A percentile compares a stretch with the other conserved stretches of the same genome.
Conservation (phyloP, 805 yeast species). For the Kluyveromyces lactis region DNA sequence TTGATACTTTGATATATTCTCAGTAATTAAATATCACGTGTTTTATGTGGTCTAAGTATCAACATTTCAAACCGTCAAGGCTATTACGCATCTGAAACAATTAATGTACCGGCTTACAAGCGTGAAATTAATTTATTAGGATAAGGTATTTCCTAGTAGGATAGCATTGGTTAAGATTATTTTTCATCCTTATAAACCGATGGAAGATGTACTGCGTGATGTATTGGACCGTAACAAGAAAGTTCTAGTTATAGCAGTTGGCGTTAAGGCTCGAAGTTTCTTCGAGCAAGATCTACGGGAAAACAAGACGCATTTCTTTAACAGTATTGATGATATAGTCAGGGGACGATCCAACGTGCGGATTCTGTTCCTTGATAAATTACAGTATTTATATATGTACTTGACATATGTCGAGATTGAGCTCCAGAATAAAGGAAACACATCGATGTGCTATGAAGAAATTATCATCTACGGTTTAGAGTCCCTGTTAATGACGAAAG, state of each 20-base stretch:
- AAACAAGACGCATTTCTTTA: conserved; percentile 9
- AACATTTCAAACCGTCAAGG: too few species aligned
- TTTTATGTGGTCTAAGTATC: too few species aligned
- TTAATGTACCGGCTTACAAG: too few species aligned
- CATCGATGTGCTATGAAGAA: conserved; percentile 12
- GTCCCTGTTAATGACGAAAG: conserved; percentile 6
- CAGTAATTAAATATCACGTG: neutral
- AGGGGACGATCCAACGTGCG: conserved; percentile 13
- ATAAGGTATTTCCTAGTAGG: too few species aligned
- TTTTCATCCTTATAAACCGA: neutral
- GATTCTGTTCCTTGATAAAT: conserved; percentile 22
- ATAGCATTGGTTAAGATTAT: too few species aligned
- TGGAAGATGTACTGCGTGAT: conserved; percentile 4
- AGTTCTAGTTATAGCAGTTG: conserved; percentile 21
- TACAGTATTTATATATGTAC: conserved; percentile 28
- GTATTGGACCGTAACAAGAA: neutral
- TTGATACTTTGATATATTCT: neutral
- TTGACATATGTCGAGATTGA: conserved; percentile 25
- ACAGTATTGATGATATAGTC: conserved; percentile 11
- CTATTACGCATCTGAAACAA: too few species aligned
- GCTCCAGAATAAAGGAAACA: conserved; percentile 2
- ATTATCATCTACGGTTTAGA: conserved; percentile 26
- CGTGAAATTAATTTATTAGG: too few species aligned
- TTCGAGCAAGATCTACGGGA: conserved; percentile 16
- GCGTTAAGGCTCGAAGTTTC: conserved; percentile 17